phyloP scores from a whole-genome alignment of 73 alveolate species.

The Paramecium octaurelia region DNA sequence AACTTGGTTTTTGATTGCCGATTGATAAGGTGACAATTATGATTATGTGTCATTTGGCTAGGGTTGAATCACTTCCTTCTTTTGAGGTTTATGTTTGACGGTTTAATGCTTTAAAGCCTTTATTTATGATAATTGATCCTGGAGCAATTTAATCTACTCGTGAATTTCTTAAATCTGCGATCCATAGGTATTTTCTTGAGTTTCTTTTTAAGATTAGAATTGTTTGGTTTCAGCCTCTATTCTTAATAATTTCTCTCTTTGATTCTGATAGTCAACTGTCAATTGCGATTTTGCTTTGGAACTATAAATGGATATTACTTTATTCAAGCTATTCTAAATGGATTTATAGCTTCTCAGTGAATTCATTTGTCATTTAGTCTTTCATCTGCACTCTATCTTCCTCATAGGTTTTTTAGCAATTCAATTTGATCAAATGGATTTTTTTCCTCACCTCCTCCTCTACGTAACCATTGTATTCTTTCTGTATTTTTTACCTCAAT shows the following conservation, averaged over 20 bases:
- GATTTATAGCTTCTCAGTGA: background rate
- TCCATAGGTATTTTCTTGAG: background rate
- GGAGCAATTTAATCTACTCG: background rate
- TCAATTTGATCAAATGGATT: background rate
- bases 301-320: background rate
- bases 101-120: background rate
- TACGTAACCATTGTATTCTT: background rate
- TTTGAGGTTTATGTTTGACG: background rate
- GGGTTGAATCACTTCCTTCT: background rate
- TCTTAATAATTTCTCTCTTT: background rate
- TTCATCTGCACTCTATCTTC: background rate
- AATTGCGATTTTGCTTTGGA: background rate
- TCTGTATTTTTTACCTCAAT: background rate
- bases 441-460: slow-evolving; percentile 14
- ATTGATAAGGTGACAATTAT: background rate
- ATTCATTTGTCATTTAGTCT: background rate
- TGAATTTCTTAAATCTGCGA: background rate
- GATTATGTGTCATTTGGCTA: background rate
- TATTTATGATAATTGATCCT: background rate
- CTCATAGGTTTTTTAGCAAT: background rate
- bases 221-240: background rate
- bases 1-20: background rate
- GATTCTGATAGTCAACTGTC: background rate
- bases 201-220: background rate
- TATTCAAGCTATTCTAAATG: background rate